Evolutionary conservation across 2,329 filamentous ascomycete species (phyloP), one percentile per base, ranked within the genome.

Genomic region (Pestalotiopsis sp.): DNA sequence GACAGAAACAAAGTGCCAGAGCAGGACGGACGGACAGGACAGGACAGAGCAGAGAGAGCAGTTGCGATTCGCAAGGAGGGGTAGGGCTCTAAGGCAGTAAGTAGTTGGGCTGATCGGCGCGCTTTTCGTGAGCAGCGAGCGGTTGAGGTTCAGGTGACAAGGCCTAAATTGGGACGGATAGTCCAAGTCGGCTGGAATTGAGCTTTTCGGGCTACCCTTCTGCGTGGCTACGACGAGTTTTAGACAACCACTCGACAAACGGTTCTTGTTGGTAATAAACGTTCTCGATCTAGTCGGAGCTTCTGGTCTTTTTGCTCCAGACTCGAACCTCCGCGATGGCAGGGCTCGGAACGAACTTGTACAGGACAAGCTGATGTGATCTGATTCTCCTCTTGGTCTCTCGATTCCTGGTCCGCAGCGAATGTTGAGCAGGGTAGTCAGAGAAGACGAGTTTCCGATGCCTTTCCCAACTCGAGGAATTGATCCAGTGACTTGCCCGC

Each of bases 51-150:
- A 36, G 31, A 36, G 20, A 38, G 27, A 58, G 65, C 65, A 66
- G 65, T 60, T 66, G 65, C 65, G 65, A 66, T 20, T 56, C 36
- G 23, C 65, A 56, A 60, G 65, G 65, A 66, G 65, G 65, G 65
- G 65, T 66, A 66, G 65, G 65, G 65, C 56, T 66, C 58, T 66
- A 66, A 36, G 31, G 31, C 31, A 36, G 31, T 36, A 36, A 36
- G 31, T 36, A 36, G 31, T 36, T 36, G 31, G 31, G 58, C 60
- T 66, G 65, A 64, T 64, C 40, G 52, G 64, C 41, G 65, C 65
- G 65, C 65, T 45, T 66, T 36, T 59, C 65, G 65, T 66, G 64
- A 56, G 52, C 17, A 27, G 45, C 20, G n/a, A 52, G 45, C 20
- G n/a, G 25, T 31, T 31, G 49, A 36, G 23, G 63, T 56, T 20